Evolutionary conservation across 2,329 filamentous ascomycete species (phyloP).

Genomic region (Monilinia polystroma): DNA sequence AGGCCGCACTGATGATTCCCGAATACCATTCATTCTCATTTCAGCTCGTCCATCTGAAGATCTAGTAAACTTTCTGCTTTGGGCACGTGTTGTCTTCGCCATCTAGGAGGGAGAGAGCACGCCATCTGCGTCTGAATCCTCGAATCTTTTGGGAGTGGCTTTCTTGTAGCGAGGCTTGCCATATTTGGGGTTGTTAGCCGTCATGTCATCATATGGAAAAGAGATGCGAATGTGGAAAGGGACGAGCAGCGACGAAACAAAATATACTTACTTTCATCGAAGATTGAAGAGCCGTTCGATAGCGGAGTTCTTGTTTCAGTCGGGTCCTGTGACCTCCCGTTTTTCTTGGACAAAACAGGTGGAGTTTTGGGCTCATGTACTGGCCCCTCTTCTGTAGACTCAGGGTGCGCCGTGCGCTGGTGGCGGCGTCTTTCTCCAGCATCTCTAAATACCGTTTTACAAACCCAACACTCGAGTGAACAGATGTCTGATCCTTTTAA

Average conservation of each 20-base stretch:
- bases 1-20: neutral
- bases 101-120: conserved; percentile 1
- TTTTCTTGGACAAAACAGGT: neutral
- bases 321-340: neutral
- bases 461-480: neutral
- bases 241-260: neutral
- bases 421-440: neutral
- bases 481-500: neutral
- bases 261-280: conserved; percentile 1
- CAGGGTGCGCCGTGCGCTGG: neutral
- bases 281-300: neutral
- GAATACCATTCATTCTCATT: neutral
- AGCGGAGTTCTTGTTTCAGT: neutral
- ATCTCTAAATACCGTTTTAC: neutral
- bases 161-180: conserved; percentile 14
- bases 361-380: conserved; percentile 1
- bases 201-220: neutral
- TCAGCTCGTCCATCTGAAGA: neutral
- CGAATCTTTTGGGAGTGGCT: neutral
- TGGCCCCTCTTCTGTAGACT: neutral
- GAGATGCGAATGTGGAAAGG: neutral
- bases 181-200: neutral
- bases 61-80: conserved; percentile 5
- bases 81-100: neutral
- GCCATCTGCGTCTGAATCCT: conserved; percentile 8